These are phyloP conservation scores for Fagopyrum esculentum DNA, from an alignment of 148 eudicot species.

Conservation along the genomic window DNA sequence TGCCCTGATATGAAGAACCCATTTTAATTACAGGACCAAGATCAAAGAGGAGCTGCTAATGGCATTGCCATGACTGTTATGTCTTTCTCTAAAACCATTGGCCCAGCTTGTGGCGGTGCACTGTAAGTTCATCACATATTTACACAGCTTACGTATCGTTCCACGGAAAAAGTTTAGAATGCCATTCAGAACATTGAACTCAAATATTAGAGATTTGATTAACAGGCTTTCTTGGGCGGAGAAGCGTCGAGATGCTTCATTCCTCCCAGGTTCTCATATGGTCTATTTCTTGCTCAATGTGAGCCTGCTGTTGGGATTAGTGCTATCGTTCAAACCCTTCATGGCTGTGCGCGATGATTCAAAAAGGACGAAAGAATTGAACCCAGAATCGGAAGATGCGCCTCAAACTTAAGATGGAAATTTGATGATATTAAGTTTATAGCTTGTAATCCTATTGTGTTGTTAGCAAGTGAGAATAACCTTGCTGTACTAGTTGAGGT, in stretches of 20 bases:
- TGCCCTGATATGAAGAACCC: not conserved
- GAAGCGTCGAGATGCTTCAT: slow-evolving; percentile 27
- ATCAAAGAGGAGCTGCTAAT: slow-evolving; percentile 88
- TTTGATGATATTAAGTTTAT: not conserved
- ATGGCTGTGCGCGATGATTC: slow-evolving; percentile 18
- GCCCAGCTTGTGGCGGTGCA: slow-evolving; percentile 75
- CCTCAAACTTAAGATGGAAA: not conserved
- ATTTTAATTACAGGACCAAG: slow-evolving; percentile 47
- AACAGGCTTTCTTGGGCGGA: slow-evolving; percentile 36
- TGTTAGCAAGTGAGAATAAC: not conserved
- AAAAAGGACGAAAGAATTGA: not conserved
- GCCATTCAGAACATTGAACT: not conserved
- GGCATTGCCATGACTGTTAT: slow-evolving; percentile 68
- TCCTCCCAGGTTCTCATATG: slow-evolving; percentile 29
- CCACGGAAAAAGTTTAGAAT: not conserved
- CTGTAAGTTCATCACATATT: slow-evolving; percentile 35
- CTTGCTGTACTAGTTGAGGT: not conserved
- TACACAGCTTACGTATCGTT: not conserved
- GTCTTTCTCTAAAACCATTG: slow-evolving; percentile 69
- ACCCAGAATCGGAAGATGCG: not conserved
- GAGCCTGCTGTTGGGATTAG: slow-evolving; percentile 17
- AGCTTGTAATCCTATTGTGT: not conserved
- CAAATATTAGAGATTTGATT: slow-evolving; percentile 20
- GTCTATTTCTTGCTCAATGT: slow-evolving; percentile 21
- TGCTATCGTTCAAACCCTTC: slow-evolving; percentile 27